These are phyloP conservation scores for Lotmaria passim DNA, from an alignment of 208 protist genomes.

Conservation along the genomic window DNA sequence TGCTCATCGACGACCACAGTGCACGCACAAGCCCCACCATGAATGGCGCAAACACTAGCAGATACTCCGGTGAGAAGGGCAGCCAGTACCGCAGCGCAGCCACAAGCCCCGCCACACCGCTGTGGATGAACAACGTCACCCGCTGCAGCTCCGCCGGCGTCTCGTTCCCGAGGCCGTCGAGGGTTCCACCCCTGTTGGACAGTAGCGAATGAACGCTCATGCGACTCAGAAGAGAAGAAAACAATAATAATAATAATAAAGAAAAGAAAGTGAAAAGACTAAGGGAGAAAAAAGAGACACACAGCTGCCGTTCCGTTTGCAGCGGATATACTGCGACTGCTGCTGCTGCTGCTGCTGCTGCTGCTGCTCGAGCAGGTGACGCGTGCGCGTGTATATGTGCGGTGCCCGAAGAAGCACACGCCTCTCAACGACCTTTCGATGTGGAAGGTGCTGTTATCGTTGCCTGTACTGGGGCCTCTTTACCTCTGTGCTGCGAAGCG, in stretches of 20 bases:
- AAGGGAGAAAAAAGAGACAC: not conserved
- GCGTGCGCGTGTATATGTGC: too few species aligned
- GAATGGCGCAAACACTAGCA: slow-evolving; percentile 36
- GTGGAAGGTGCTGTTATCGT: too few species aligned
- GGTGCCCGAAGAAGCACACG: too few species aligned
- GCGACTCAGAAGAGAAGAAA: too few species aligned
- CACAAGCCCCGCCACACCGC: slow-evolving; percentile 1
- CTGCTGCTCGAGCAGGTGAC: too few species aligned
- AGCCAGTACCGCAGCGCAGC: slow-evolving; percentile 16
- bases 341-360: too few species aligned
- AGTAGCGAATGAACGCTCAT: not conserved
- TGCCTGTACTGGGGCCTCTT: too few species aligned
- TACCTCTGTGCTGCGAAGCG: too few species aligned
- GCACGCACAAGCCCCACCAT: slow-evolving; percentile 33
- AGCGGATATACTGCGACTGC: too few species aligned
- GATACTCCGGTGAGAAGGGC: slow-evolving; percentile 21
- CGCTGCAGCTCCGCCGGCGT: not conserved
- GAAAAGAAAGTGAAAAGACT: not conserved
- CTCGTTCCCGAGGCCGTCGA: not conserved
- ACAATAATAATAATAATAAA: not conserved
- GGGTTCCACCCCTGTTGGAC: not conserved
- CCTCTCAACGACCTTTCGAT: too few species aligned
- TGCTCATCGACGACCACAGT: slow-evolving; percentile 26
- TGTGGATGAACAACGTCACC: slow-evolving; percentile 15
- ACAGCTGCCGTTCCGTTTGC: not conserved